These are phyloP conservation scores for Hirsutella thompsonii DNA, from an alignment of 2,329 filamentous ascomycete genomes.

Conservation along the genomic window DNA sequence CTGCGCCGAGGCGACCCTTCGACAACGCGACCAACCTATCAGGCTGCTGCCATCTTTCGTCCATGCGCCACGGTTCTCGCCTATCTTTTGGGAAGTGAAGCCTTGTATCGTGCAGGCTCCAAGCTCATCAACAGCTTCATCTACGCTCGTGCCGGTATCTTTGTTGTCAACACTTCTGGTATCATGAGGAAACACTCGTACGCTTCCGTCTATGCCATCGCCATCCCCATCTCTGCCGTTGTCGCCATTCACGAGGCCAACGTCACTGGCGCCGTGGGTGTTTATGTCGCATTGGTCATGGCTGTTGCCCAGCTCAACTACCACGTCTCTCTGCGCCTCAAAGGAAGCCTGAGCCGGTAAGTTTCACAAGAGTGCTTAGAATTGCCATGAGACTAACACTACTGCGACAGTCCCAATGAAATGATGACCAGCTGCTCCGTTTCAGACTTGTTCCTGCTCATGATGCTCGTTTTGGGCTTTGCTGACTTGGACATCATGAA, in stretches of 20 bases:
- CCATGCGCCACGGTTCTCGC: neutral
- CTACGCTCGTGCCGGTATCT: neutral
- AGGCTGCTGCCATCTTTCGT: neutral
- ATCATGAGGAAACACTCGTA: conserved; percentile 1
- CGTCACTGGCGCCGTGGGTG: neutral
- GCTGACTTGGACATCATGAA: conserved; percentile 1
- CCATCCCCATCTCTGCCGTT: conserved; percentile 2
- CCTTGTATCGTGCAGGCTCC: neutral
- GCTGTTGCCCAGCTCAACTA: conserved; percentile 1
- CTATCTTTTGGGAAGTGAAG: neutral
- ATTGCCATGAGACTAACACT: neutral
- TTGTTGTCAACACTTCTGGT: conserved; percentile 1
- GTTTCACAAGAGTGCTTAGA: neutral
- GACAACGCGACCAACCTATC: conserved; percentile 1
- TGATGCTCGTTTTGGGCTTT: neutral
- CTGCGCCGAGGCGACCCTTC: conserved; percentile 1
- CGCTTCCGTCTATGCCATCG: conserved; percentile 1
- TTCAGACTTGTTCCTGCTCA: neutral
- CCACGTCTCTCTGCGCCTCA: neutral
- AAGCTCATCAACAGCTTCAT: conserved; percentile 2
- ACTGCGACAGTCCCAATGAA: neutral
- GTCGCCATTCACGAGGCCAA: conserved; percentile 1
- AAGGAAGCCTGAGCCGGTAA: neutral
- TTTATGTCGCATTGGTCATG: conserved; percentile 1
- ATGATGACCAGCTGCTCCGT: neutral